Conservation (phyloP, 805 yeast genomes). For the Yarrowia porcina region DNA sequence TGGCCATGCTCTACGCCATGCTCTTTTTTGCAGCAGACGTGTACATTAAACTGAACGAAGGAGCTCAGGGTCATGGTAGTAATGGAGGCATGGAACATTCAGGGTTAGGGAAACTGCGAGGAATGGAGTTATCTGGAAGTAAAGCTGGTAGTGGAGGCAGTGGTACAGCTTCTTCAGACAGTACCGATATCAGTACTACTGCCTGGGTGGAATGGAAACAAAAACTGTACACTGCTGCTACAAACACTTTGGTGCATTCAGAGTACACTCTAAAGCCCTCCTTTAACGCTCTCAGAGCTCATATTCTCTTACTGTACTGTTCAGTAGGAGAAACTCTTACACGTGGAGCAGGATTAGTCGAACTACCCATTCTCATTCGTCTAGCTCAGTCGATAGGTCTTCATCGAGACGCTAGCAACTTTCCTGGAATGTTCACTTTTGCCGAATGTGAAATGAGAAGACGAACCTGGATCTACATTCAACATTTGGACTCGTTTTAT, state of each 20-base stretch:
- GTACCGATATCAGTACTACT: not conserved
- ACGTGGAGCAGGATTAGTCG: not conserved
- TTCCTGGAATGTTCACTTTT: constrained; percentile 17
- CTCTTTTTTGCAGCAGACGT: constrained; percentile 10
- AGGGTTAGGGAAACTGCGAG: not conserved
- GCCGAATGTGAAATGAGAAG: constrained; percentile 23
- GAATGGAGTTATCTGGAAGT: not conserved
- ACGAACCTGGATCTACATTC: constrained; percentile 17
- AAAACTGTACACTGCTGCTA: not conserved
- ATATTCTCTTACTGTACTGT: not conserved
- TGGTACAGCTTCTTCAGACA: no score
- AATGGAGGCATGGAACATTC: not conserved
- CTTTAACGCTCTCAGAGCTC: constrained; percentile 10
- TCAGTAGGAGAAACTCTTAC: constrained; percentile 9
- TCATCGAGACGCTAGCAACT: constrained; percentile 6
- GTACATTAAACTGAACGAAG: not conserved
- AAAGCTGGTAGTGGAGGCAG: not conserved
- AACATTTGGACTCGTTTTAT: constrained; percentile 19
- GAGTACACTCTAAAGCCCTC: not conserved
- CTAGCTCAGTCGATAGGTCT: constrained; percentile 16
- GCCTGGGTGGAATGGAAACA: not conserved
- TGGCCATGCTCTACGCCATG: constrained; percentile 19
- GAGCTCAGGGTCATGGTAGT: not conserved
- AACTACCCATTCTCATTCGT: constrained; percentile 16
- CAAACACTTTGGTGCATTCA: not conserved